phyloP scores from a whole-genome alignment of 2,329 filamentous ascomycete species.

The Blumeriella jaapii region DNA sequence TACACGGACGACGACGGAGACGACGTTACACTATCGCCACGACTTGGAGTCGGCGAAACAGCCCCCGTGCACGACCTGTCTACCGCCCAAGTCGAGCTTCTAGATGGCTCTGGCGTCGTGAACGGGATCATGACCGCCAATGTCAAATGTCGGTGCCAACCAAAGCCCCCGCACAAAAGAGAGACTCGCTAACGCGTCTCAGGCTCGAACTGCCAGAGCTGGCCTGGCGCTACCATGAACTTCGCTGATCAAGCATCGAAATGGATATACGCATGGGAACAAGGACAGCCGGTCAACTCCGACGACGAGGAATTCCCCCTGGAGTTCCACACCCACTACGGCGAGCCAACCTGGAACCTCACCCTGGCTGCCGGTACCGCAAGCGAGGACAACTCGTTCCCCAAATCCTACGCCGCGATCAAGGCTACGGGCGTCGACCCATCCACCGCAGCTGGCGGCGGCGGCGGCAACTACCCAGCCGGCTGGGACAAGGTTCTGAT shows the following conservation, averaged over 20 bases:
- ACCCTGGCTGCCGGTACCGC: too few relatives aligned
- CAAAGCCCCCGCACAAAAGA: neutral
- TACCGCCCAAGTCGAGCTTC: conserved; percentile 33
- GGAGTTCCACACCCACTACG: conserved; percentile 32
- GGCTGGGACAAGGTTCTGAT: conserved; percentile 7
- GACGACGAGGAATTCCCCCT: conserved; percentile 34
- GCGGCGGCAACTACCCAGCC: neutral
- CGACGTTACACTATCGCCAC: conserved; percentile 46
- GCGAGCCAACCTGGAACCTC: conserved; percentile 36
- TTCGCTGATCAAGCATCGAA: conserved; percentile 32
- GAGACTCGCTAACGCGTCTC: conserved; percentile 3
- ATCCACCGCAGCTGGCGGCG: too few relatives aligned
- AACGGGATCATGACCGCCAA: conserved; percentile 44
- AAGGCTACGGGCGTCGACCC: too few relatives aligned
- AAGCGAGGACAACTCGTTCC: too few relatives aligned
- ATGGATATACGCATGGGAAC: conserved; percentile 40
- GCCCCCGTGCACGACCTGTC: conserved; percentile 33
- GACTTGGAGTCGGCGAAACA: conserved; percentile 33
- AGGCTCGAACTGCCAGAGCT: conserved; percentile 41
- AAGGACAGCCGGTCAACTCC: conserved; percentile 36
- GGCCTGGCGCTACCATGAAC: conserved; percentile 40
- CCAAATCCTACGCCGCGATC: too few relatives aligned
- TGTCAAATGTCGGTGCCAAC: conserved; percentile 34
- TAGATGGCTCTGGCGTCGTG: conserved; percentile 41
- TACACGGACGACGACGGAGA: conserved; percentile 39